Percentiles rank a stretch among this genome's conserved stretches.
These are phyloP conservation scores for Triticum timopheevii DNA, from an alignment of 176 grass and related monocot genomes.

Conservation along the genomic window DNA sequence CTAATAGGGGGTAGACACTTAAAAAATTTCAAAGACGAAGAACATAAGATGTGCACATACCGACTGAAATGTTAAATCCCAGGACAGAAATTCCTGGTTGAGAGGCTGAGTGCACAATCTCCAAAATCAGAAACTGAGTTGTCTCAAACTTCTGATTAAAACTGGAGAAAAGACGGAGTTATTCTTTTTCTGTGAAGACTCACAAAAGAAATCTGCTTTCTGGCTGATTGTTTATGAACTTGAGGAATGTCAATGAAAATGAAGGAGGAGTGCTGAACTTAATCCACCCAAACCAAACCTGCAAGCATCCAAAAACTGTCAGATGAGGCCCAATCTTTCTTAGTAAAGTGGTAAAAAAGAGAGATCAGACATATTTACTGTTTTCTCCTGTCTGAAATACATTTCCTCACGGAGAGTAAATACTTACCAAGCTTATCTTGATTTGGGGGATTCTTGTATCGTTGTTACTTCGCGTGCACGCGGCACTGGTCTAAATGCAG, in stretches of 20 bases:
- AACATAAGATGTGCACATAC: constrained; percentile 28
- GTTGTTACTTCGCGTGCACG: background rate
- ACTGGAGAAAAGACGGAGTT: background rate
- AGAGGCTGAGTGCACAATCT: background rate
- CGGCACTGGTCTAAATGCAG: constrained; percentile 38
- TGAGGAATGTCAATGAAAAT: background rate
- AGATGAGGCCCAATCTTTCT: background rate
- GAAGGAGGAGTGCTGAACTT: background rate
- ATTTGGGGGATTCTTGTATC: constrained; percentile 37
- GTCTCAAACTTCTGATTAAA: constrained; percentile 21
- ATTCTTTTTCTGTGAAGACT: background rate
- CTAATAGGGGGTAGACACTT: background rate
- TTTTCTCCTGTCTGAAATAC: background rate
- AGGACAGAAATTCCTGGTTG: background rate
- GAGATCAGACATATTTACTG: constrained; percentile 3
- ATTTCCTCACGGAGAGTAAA: constrained; percentile 14
- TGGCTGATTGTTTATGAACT: background rate
- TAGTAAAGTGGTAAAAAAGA: constrained; percentile 1
- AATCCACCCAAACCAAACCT: constrained; percentile 39
- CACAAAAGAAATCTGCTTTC: background rate
- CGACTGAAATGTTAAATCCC: constrained; percentile 14
- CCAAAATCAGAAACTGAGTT: background rate
- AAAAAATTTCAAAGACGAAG: background rate
- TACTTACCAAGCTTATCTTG: constrained; percentile 28
- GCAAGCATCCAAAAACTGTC: background rate